phyloP scores from a whole-genome alignment of 345 rosid species.

The Mallotus nudiflorus region DNA sequence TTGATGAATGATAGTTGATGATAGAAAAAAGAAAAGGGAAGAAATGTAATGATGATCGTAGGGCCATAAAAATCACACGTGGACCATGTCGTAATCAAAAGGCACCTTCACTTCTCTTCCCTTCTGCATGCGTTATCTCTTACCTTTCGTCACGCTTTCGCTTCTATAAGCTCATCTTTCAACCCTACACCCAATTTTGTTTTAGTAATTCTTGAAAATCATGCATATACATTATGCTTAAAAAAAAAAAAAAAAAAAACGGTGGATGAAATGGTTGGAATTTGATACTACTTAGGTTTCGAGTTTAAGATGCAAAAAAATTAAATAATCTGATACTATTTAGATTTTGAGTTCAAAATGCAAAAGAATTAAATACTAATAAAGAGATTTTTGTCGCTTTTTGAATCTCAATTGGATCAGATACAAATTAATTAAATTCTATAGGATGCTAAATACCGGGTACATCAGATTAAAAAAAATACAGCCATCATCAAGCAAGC shows the following conservation, averaged over 20 bases:
- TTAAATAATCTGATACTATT: no score
- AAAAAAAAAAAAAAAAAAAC: no score
- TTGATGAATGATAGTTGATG: background rate
- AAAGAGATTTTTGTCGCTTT: no score
- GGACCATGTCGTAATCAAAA: conserved; percentile 34
- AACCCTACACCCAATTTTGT: conserved; percentile 17
- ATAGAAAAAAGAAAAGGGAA: background rate
- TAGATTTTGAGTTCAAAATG: no score
- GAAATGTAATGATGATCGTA: conserved; percentile 29
- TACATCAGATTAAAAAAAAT: no score
- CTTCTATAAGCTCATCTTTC: conserved; percentile 31
- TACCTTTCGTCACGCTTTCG: conserved; percentile 65
- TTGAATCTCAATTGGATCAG: no score
- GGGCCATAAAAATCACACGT: conserved; percentile 52
- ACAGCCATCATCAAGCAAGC: conserved; percentile 2
- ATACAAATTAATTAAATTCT: no score
- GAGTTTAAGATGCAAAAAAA: no score
- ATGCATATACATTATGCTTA: conserved; percentile 17
- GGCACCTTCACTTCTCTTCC: background rate
- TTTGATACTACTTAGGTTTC: no score
- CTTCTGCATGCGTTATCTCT: conserved; percentile 39
- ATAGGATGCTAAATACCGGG: no score
- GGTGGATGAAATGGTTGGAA: no score
- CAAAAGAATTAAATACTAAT: no score
- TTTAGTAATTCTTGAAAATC: conserved; percentile 5